These are phyloP conservation scores for Hirschfeldia incana DNA, from an alignment of 345 rosid species.

Conservation along the genomic window DNA sequence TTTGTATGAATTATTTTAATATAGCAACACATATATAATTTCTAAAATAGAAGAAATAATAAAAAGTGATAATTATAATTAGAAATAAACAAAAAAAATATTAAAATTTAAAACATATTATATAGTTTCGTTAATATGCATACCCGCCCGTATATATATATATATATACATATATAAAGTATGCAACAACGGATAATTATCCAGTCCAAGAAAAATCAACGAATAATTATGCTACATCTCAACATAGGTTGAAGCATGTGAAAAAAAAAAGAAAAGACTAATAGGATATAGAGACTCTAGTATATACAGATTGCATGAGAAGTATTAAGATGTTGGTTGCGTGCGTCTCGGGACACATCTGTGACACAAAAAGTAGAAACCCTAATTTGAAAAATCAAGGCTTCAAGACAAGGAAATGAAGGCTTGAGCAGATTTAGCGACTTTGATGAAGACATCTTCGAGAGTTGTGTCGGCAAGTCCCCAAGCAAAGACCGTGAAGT, in stretches of 20 bases:
- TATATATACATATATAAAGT: not conserved
- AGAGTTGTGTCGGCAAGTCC: constrained; percentile 90
- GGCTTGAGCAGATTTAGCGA: constrained; percentile 55
- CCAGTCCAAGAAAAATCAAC: no score
- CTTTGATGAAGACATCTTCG: constrained; percentile 86
- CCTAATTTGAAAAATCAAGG: not conserved
- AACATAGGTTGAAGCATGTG: not conserved
- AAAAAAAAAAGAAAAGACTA: no score
- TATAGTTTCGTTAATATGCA: no score
- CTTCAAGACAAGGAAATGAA: constrained; percentile 34
- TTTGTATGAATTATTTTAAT: no score
- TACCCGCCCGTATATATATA: no score
- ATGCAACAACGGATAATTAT: not conserved
- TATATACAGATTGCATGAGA: not conserved
- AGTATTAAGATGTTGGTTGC: not conserved
- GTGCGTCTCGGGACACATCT: not conserved
- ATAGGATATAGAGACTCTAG: not conserved
- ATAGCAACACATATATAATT: no score
- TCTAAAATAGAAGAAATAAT: no score
- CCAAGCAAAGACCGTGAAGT: constrained; percentile 86
- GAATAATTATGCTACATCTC: not conserved
- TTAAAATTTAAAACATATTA: no score
- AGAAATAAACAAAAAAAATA: no score
- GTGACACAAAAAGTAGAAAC: not conserved
- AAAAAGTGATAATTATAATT: no score